Conservation (phyloP, 148 eudicot species). For the Silene uniflora region DNA sequence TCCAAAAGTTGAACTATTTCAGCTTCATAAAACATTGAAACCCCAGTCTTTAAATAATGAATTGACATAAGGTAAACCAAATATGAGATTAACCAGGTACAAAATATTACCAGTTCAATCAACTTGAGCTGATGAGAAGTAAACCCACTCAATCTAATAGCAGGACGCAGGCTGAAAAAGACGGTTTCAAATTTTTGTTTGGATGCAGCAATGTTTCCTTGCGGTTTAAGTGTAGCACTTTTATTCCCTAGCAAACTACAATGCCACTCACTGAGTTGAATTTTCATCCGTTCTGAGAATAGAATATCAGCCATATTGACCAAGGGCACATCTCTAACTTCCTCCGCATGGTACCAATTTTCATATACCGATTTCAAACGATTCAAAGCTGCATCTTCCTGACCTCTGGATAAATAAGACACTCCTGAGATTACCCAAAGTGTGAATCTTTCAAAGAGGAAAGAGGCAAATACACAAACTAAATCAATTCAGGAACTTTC, state of each 20-base stretch:
- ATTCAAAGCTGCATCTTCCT: conserved; percentile 67
- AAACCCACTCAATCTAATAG: conserved; percentile 64
- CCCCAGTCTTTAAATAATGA: not conserved
- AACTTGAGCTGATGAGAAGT: conserved; percentile 78
- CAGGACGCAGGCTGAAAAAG: conserved; percentile 80
- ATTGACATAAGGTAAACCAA: not conserved
- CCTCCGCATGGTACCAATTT: conserved; percentile 35
- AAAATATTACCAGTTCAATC: conserved; percentile 74
- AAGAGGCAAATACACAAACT: not conserved
- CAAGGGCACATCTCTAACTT: conserved; percentile 40
- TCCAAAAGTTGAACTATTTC: not conserved
- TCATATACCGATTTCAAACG: conserved; percentile 40
- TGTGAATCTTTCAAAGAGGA: conserved; percentile 39
- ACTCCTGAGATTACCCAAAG: conserved; percentile 78
- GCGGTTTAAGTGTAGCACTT: conserved; percentile 32
- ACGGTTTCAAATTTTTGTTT: conserved; percentile 51
- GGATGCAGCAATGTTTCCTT: conserved; percentile 35
- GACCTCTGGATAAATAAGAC: conserved; percentile 99
- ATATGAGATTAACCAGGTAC: not conserved
- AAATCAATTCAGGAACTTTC: not conserved
- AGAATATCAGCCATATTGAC: conserved; percentile 65
- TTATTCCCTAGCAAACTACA: conserved; percentile 39
- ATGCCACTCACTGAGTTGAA: conserved; percentile 65
- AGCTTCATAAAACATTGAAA: not conserved
- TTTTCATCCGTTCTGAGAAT: conserved; percentile 81